phyloP scores from a whole-genome alignment of 1,284 basidiomycete species.

The Trichosporon asahii region DNA sequence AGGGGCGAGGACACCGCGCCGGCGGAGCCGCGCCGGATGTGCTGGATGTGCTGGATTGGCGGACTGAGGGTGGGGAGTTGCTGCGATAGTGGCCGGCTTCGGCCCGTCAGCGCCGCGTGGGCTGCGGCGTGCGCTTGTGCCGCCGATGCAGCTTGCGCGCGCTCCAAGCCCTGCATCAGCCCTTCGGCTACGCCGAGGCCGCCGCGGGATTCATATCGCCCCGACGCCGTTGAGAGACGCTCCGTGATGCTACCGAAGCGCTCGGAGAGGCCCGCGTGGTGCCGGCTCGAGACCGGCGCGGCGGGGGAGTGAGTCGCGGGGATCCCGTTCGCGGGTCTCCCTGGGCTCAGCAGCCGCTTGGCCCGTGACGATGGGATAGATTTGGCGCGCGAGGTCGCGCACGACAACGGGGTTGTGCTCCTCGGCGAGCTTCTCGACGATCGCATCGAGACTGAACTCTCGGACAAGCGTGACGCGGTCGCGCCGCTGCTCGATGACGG shows the following conservation, averaged over 20 bases:
- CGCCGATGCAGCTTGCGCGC: neutral
- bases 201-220: neutral
- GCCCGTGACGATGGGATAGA: conserved; percentile 31
- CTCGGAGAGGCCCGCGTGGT: neutral
- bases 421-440: conserved; percentile 72
- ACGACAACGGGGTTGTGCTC: conserved; percentile 85
- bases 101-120: neutral
- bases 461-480: conserved; percentile 76
- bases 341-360: neutral
- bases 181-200: neutral
- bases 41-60: neutral
- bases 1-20: neutral
- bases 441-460: conserved; percentile 69
- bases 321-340: neutral
- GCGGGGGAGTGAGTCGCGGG: neutral
- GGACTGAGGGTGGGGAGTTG: neutral
- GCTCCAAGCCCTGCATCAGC: neutral
- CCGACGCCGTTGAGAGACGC: neutral
- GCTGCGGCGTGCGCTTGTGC: conserved; percentile 18
- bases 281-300: neutral
- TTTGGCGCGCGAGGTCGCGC: conserved; percentile 59
- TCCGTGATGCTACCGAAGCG: conserved; percentile 1
- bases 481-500: conserved; percentile 82
- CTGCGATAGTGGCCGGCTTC: neutral
- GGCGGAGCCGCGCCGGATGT: neutral